phyloP scores from a whole-genome alignment of 1,284 basidiomycete genomes.

The Ustilago sp. region DNA sequence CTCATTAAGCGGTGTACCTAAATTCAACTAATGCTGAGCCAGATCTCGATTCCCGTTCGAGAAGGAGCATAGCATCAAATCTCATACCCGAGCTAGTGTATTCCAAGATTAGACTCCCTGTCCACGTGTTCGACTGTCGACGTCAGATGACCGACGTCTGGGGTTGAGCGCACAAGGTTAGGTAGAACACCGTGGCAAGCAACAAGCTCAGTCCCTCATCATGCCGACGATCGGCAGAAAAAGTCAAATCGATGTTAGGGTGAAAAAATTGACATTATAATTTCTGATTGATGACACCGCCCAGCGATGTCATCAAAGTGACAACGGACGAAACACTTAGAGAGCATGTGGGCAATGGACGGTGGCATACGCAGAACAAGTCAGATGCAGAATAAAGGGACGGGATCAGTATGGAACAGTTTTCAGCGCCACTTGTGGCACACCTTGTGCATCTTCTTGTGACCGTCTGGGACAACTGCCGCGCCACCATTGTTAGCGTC shows the following conservation, averaged over 20 bases:
- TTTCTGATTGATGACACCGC: too few species aligned
- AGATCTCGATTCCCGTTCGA: constrained; percentile 6
- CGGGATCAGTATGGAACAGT: too few species aligned
- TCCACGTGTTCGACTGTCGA: neutral
- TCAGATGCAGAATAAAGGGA: too few species aligned
- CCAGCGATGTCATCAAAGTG: too few species aligned
- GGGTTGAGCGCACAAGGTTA: neutral
- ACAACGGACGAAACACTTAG: too few species aligned
- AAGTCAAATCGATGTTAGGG: neutral
- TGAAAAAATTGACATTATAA: too few species aligned
- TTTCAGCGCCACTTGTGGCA: constrained; percentile 9
- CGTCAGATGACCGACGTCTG: neutral
- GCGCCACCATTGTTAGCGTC: neutral
- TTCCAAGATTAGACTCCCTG: neutral
- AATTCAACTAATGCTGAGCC: neutral
- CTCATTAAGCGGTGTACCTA: too few species aligned
- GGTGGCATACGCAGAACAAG: too few species aligned
- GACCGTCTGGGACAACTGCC: neutral
- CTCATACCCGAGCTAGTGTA: neutral
- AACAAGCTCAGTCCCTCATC: too few species aligned
- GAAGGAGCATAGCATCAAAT: constrained; percentile 5
- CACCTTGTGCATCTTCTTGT: constrained; percentile 17
- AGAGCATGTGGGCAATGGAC: too few species aligned
- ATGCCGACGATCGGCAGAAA: neutral
- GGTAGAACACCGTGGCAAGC: too few species aligned